Percentiles rank a stretch among this genome's conserved stretches.
Evolutionary conservation across 2,329 filamentous ascomycete species (phyloP).

Genomic region (Hypoxylon sp.): DNA sequence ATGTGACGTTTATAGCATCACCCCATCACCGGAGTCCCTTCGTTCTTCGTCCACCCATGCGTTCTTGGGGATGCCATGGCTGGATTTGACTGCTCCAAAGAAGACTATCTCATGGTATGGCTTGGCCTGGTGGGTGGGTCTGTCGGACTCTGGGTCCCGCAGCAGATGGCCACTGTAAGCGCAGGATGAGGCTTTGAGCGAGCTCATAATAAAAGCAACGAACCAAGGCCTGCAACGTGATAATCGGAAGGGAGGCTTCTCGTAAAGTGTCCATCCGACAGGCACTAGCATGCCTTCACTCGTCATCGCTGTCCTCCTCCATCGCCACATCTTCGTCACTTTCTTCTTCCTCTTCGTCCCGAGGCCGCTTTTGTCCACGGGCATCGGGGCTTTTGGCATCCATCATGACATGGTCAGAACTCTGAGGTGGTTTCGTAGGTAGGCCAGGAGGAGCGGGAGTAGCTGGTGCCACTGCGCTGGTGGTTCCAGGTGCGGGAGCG

Average conservation of each 20-base stretch:
- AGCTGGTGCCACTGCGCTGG: constrained; percentile 54
- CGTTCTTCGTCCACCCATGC: constrained; percentile 95
- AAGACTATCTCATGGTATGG: constrained; percentile 89
- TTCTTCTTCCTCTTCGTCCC: constrained; percentile 75
- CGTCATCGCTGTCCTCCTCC: constrained; percentile 79
- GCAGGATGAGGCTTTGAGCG: constrained; percentile 31
- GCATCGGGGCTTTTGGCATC: constrained; percentile 69
- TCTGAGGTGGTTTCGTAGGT: constrained; percentile 65
- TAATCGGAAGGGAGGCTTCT: constrained; percentile 9
- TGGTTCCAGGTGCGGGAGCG: constrained; percentile 69
- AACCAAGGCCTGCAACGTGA: constrained; percentile 1
- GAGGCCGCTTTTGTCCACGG: constrained; percentile 77
- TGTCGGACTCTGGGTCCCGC: constrained; percentile 84
- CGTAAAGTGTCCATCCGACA: background rate
- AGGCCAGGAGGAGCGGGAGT: constrained; percentile 57
- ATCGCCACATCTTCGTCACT: constrained; percentile 73
- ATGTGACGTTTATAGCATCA: constrained; percentile 74
- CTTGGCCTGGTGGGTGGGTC: constrained; percentile 87
- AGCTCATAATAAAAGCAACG: constrained; percentile 1
- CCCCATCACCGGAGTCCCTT: constrained; percentile 81
- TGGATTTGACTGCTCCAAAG: constrained; percentile 71
- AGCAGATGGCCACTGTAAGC: constrained; percentile 71
- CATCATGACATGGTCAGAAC: constrained; percentile 64
- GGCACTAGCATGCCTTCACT: constrained; percentile 61
- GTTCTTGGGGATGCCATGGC: constrained; percentile 86